Conservation (phyloP, 1,284 basidiomycete species). For the Sporisorium graminicola region DNA sequence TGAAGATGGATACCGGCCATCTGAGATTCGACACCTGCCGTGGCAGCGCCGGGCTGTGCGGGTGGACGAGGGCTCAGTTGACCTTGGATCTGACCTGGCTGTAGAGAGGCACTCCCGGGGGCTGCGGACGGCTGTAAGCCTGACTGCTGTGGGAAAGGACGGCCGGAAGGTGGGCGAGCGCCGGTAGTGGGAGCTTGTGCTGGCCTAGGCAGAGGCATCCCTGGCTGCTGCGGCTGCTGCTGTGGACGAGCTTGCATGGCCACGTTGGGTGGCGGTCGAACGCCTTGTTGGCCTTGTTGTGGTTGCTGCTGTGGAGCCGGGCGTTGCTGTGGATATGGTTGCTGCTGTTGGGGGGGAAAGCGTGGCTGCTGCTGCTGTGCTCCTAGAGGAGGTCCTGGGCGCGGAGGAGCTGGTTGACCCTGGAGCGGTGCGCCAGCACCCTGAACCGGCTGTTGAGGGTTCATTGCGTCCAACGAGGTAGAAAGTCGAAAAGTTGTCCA, state of each 20-base stretch:
- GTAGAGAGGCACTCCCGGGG: slow-evolving; percentile 9
- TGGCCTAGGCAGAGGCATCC: slow-evolving; percentile 27
- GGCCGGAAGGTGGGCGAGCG: slow-evolving; percentile 26
- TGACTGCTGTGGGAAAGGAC: slow-evolving; percentile 36
- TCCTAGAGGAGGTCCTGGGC: slow-evolving; percentile 19
- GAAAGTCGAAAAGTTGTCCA: not conserved
- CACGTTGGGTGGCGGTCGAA: slow-evolving; percentile 20
- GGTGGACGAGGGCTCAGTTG: slow-evolving; percentile 42
- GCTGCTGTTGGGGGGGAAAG: slow-evolving; percentile 32
- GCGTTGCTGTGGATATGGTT: slow-evolving; percentile 23
- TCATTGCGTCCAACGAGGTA: slow-evolving; percentile 6
- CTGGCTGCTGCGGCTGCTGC: slow-evolving; percentile 23
- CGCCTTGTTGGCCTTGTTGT: slow-evolving; percentile 28
- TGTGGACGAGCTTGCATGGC: slow-evolving; percentile 37
- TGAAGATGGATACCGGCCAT: slow-evolving; percentile 54
- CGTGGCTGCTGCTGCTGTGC: slow-evolving; percentile 20
- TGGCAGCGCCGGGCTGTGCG: slow-evolving; percentile 20
- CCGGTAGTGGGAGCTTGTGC: slow-evolving; percentile 18
- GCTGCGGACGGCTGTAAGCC: slow-evolving; percentile 8
- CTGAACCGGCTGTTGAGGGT: slow-evolving; percentile 27
- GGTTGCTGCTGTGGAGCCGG: slow-evolving; percentile 22
- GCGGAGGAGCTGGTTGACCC: slow-evolving; percentile 28
- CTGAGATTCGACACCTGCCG: slow-evolving; percentile 34
- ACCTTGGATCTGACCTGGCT: slow-evolving; percentile 25
- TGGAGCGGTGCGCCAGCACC: slow-evolving; percentile 18